These are phyloP conservation scores for Sporothrix inflata DNA, from an alignment of 2,329 filamentous ascomycete species.

Conservation along the genomic window DNA sequence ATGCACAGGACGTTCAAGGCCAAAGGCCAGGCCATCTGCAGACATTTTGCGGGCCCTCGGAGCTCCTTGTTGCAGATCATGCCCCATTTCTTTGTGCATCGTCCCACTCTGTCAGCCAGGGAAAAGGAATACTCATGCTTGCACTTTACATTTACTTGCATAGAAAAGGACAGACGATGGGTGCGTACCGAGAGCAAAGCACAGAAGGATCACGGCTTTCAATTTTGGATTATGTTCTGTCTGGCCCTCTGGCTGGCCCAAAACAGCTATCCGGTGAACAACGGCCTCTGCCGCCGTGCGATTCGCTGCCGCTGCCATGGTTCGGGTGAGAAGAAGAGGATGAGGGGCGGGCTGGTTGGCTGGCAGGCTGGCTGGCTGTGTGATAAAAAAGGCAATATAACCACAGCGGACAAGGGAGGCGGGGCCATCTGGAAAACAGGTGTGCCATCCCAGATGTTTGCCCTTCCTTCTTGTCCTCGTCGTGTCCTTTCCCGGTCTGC, in stretches of 20 bases:
- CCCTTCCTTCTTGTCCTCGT: background rate
- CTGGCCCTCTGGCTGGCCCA: background rate
- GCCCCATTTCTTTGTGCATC: background rate
- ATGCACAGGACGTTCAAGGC: background rate
- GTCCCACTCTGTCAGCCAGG: slow-evolving; percentile 1
- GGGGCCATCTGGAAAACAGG: background rate
- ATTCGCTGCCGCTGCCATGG: slow-evolving; percentile 16
- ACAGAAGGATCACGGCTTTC: background rate
- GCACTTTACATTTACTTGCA: slow-evolving; percentile 5
- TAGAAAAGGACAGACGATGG: background rate
- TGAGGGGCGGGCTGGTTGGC: slow-evolving; percentile 1
- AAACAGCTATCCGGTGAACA: slow-evolving; percentile 15
- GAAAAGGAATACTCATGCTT: slow-evolving; percentile 12
- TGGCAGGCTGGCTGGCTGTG: background rate
- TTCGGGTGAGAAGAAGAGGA: background rate
- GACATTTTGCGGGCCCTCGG: background rate
- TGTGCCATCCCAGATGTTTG: slow-evolving; percentile 10
- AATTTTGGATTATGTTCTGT: background rate
- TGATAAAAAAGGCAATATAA: background rate
- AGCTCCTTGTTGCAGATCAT: slow-evolving; percentile 20
- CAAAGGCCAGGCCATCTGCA: background rate
- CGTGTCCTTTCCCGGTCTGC: background rate
- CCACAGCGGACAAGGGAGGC: background rate
- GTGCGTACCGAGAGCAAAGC: background rate
- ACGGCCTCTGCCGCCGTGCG: background rate